Percentiles rank a stretch among this genome's conserved stretches.
phyloP scores from a whole-genome alignment of 2,329 filamentous ascomycete genomes.

The Aspergillus awamori region DNA sequence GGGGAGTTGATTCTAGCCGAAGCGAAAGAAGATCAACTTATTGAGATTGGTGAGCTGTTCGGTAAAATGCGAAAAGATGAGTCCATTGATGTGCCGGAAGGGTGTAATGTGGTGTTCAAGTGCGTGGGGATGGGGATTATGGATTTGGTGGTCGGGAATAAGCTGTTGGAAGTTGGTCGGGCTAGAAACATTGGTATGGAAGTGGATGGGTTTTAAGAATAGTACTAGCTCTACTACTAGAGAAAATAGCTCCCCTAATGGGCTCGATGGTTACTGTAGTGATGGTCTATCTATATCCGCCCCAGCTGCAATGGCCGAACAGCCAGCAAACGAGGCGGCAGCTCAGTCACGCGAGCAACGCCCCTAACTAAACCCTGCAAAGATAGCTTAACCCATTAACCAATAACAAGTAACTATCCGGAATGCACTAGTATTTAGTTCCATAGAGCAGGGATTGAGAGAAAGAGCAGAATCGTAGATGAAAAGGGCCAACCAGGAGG shows the following conservation, averaged over 20 bases:
- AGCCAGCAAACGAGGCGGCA: no score
- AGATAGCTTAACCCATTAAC: background rate
- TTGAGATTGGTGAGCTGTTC: slow-evolving; percentile 49
- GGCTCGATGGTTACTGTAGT: background rate
- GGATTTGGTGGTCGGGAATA: slow-evolving; percentile 51
- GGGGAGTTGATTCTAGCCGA: slow-evolving; percentile 51
- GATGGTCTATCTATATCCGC: background rate
- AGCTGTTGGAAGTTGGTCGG: slow-evolving; percentile 42
- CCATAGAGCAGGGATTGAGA: no score
- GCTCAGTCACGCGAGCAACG: no score
- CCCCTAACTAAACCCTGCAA: background rate
- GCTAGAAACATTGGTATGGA: slow-evolving; percentile 37
- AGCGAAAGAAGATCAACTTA: slow-evolving; percentile 40
- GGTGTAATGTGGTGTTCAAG: slow-evolving; percentile 52
- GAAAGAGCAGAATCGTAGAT: no score
- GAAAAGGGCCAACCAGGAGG: background rate
- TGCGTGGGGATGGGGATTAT: slow-evolving; percentile 56
- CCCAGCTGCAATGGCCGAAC: background rate
- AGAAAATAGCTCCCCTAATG: background rate
- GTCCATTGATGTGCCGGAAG: slow-evolving; percentile 30
- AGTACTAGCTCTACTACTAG: background rate
- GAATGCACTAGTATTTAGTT: background rate
- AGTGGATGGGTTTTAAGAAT: slow-evolving; percentile 41
- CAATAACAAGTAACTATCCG: no score
- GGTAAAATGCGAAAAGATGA: slow-evolving; percentile 19